Conservation (phyloP, 371 early-diverging fungal genomes). For the Nematocida major region DNA sequence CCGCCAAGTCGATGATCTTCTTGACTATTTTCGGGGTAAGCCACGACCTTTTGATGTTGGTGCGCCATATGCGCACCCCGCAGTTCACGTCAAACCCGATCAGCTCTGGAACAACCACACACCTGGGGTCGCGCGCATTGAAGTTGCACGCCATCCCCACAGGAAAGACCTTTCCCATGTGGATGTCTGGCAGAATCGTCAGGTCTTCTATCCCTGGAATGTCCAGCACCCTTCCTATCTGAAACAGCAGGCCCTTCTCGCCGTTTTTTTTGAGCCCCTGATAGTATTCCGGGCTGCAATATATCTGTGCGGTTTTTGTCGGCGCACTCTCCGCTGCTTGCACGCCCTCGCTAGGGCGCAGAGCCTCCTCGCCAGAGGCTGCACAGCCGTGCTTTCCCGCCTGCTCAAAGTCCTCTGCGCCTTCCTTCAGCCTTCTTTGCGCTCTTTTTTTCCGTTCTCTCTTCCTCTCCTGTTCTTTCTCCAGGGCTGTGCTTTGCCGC, state of each 20-base stretch:
- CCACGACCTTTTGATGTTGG: conserved; percentile 15
- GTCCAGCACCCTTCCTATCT: conserved; percentile 35
- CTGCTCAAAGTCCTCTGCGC: too few relatives aligned
- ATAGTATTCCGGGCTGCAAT: too few relatives aligned
- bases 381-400: too few relatives aligned
- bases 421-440: too few relatives aligned
- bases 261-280: too few relatives aligned
- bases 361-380: too few relatives aligned
- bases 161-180: conserved; percentile 63
- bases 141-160: conserved; percentile 61
- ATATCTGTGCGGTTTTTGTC: too few relatives aligned
- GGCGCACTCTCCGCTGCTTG: too few relatives aligned
- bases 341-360: too few relatives aligned
- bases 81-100: conserved; percentile 66
- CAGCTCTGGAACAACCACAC: conserved; percentile 56
- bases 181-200: conserved; percentile 63
- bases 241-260: conserved; percentile 29
- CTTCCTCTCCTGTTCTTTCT: too few relatives aligned
- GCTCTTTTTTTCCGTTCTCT: too few relatives aligned
- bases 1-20: not conserved
- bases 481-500: too few relatives aligned
- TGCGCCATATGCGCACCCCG: conserved; percentile 61
- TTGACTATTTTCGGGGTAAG: not conserved
- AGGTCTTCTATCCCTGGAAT: conserved; percentile 47
- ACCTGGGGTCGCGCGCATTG: conserved; percentile 39